Conservation (phyloP, 1,284 basidiomycete genomes). For the Salmacisia buchloeana region DNA sequence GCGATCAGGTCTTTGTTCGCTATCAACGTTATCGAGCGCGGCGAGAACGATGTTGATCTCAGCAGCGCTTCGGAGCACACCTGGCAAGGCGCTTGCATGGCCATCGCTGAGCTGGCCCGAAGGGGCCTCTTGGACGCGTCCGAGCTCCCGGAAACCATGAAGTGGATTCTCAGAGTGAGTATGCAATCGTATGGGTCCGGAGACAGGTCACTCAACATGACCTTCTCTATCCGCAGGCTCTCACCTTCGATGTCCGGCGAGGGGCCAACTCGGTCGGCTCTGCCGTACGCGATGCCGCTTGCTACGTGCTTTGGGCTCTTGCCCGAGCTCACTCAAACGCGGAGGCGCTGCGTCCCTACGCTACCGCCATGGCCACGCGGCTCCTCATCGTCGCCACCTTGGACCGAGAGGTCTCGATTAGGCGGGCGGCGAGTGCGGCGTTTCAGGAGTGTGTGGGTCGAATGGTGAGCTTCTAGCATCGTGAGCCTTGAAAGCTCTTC, state of each 20-base stretch:
- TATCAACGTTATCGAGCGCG: slow-evolving; percentile 60
- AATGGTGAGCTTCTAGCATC: slow-evolving; percentile 51
- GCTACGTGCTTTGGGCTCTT: slow-evolving; percentile 91
- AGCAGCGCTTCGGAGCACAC: slow-evolving; percentile 61
- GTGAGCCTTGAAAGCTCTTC: no score
- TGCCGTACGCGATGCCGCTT: slow-evolving; percentile 86
- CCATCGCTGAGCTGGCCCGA: slow-evolving; percentile 84
- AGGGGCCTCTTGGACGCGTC: slow-evolving; percentile 58
- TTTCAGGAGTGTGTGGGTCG: slow-evolving; percentile 96
- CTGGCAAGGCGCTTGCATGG: slow-evolving; percentile 92
- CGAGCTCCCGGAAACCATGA: slow-evolving; percentile 16
- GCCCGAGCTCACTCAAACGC: slow-evolving; percentile 60
- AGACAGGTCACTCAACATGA: not conserved
- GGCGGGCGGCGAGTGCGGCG: slow-evolving; percentile 93
- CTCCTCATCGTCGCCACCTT: slow-evolving; percentile 75
- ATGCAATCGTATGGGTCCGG: not conserved
- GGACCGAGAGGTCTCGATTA: slow-evolving; percentile 88
- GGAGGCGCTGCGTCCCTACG: slow-evolving; percentile 61
- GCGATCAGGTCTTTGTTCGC: slow-evolving; percentile 67
- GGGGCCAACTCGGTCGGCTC: slow-evolving; percentile 88
- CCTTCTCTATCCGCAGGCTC: slow-evolving; percentile 58
- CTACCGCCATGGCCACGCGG: slow-evolving; percentile 58
- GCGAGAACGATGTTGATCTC: slow-evolving; percentile 65
- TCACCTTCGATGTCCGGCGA: slow-evolving; percentile 85
- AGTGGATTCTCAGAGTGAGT: slow-evolving; percentile 4